Evolutionary conservation across 352 stramenopile species (phyloP).

Genomic region (Pythium apleroticum): DNA sequence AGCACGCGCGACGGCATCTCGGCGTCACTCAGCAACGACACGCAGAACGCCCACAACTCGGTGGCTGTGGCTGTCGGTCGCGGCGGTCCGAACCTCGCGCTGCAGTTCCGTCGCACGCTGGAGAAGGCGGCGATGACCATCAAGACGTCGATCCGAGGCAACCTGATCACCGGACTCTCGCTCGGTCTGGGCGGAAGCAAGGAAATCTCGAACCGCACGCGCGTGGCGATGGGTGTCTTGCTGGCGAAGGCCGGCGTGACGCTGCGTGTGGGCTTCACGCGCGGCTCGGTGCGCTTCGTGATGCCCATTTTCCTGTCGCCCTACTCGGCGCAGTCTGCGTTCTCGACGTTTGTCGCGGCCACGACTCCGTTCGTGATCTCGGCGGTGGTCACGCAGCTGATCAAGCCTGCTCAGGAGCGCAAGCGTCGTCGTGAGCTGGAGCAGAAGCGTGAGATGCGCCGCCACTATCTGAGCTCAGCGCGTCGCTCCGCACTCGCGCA

Average conservation of each 20-base stretch:
- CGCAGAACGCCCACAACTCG: slow-evolving; percentile 38
- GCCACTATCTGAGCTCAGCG: slow-evolving; percentile 61
- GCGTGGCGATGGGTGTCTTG: slow-evolving; percentile 58
- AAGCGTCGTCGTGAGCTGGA: slow-evolving; percentile 50
- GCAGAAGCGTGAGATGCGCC: slow-evolving; percentile 41
- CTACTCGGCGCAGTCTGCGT: slow-evolving; percentile 64
- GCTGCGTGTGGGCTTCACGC: slow-evolving; percentile 69
- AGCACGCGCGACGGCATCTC: slow-evolving; percentile 77
- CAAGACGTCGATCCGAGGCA: slow-evolving; percentile 60
- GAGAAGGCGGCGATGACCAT: slow-evolving; percentile 34
- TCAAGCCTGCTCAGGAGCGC: slow-evolving; percentile 66
- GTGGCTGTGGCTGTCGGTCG: slow-evolving; percentile 46
- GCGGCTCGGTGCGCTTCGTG: slow-evolving; percentile 79
- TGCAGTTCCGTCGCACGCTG: slow-evolving; percentile 47
- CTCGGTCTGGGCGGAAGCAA: slow-evolving; percentile 51
- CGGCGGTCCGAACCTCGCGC: slow-evolving; percentile 54
- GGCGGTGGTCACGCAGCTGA: slow-evolving; percentile 60
- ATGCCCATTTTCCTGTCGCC: slow-evolving; percentile 81
- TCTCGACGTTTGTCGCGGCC: slow-evolving; percentile 71
- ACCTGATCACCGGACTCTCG: slow-evolving; percentile 46
- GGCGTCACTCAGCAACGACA: slow-evolving; percentile 55
- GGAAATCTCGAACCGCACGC: slow-evolving; percentile 58
- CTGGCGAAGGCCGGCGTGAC: slow-evolving; percentile 57
- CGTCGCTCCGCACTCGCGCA: slow-evolving; percentile 58
- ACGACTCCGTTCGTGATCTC: slow-evolving; percentile 71